These are phyloP conservation scores for Dinochytrium kinnereticum DNA, from an alignment of 371 early-diverging fungal genomes.

Conservation along the genomic window DNA sequence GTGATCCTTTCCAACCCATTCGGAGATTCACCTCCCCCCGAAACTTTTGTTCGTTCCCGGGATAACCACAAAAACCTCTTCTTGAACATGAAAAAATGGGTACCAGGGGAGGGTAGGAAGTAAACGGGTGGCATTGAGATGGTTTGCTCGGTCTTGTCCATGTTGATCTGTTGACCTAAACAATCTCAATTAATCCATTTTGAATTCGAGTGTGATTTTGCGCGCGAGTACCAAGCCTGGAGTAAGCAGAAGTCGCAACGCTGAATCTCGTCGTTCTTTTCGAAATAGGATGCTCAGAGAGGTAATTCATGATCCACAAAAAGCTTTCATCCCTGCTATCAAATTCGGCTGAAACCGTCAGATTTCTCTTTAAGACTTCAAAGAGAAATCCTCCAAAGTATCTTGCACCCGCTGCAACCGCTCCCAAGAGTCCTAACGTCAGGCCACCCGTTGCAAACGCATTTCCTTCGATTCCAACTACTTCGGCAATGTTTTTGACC, in stretches of 20 bases:
- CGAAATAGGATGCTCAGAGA: slow-evolving; percentile 66
- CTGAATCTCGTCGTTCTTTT: slow-evolving; percentile 61
- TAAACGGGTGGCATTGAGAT: slow-evolving; percentile 56
- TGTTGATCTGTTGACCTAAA: slow-evolving; percentile 44
- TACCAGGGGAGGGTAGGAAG: slow-evolving; percentile 70
- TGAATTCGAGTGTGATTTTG: background rate
- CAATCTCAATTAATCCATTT: no score
- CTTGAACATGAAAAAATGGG: slow-evolving; percentile 64
- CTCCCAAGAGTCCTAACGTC: background rate
- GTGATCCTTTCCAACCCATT: slow-evolving; percentile 60
- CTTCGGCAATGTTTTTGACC: background rate
- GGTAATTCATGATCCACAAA: slow-evolving; percentile 62
- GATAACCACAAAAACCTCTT: slow-evolving; percentile 63
- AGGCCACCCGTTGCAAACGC: slow-evolving; percentile 2
- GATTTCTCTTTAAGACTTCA: slow-evolving; percentile 53
- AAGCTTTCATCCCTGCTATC: slow-evolving; percentile 69
- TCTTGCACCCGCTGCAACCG: background rate
- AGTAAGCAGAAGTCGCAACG: slow-evolving; percentile 59
- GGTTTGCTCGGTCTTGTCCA: slow-evolving; percentile 54
- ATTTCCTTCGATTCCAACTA: background rate
- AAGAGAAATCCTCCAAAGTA: background rate
- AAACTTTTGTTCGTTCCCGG: slow-evolving; percentile 53
- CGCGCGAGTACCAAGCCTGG: background rate
- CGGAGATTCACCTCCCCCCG: slow-evolving; percentile 47
- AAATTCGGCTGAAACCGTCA: slow-evolving; percentile 64